Evolutionary conservation across 192 early-diverging fungal species (phyloP).

Genomic region (Funneliformis mosseae): DNA sequence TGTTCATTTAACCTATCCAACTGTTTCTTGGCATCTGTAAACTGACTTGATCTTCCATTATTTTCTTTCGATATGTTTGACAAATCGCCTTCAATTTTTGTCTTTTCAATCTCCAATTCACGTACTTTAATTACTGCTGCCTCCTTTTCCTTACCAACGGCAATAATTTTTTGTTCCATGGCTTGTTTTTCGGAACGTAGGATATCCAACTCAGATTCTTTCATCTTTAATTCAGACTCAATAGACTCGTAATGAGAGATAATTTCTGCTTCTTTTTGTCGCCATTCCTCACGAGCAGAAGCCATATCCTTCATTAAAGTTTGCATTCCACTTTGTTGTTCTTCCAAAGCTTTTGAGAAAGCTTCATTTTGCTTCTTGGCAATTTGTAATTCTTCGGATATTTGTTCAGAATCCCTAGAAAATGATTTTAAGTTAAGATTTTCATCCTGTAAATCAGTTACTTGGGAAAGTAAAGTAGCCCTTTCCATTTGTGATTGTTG

Average conservation of each 20-base stretch:
- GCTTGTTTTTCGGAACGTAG: neutral
- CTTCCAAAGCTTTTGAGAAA: neutral
- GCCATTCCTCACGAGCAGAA: constrained; percentile 3
- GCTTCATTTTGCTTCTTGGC: neutral
- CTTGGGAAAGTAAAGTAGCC: neutral
- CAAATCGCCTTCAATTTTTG: neutral
- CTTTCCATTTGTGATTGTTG: neutral
- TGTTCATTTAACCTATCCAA: constrained; percentile 20
- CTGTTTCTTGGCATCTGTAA: neutral
- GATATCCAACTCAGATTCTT: neutral
- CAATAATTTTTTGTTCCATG: constrained; percentile 22
- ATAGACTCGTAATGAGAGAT: neutral
- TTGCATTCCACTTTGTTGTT: constrained; percentile 14
- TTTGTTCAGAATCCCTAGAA: neutral
- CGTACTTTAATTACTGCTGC: neutral
- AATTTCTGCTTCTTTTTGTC: neutral
- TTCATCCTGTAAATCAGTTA: constrained; percentile 10
- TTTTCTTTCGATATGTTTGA: neutral
- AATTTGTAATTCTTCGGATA: neutral
- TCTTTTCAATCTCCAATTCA: constrained; percentile 13
- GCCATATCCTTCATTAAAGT: constrained; percentile 22
- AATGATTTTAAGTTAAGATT: neutral
- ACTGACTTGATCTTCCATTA: neutral
- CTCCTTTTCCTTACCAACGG: constrained; percentile 13
- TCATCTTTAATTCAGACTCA: neutral